These are phyloP conservation scores for Theobroma cacao DNA, from an alignment of 345 rosid species.

Conservation along the genomic window DNA sequence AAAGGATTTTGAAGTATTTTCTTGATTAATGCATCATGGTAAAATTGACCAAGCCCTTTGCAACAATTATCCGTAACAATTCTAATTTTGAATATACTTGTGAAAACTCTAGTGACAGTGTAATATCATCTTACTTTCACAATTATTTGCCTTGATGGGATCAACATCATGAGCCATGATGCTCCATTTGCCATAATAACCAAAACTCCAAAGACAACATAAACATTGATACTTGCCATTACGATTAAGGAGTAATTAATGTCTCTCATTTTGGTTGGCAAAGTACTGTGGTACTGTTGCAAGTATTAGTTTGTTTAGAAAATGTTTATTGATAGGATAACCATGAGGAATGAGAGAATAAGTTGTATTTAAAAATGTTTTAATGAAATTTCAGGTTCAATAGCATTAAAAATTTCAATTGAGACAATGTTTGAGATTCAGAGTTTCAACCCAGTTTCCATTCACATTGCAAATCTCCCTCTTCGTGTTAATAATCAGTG, in stretches of 20 bases:
- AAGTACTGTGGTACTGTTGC: background rate
- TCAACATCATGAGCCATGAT: background rate
- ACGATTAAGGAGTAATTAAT: background rate
- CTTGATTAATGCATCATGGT: background rate
- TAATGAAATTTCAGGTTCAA: background rate
- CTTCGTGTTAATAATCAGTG: too few species aligned
- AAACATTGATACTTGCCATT: background rate
- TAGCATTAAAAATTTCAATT: too few species aligned
- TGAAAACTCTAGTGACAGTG: background rate
- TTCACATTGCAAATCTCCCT: too few species aligned
- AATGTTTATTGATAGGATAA: too few species aligned
- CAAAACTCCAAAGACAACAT: background rate
- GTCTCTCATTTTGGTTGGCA: background rate
- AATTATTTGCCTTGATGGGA: background rate
- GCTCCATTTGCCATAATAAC: background rate
- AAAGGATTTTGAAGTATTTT: background rate
- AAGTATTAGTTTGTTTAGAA: too few species aligned
- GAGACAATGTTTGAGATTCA: too few species aligned
- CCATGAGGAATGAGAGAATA: too few species aligned
- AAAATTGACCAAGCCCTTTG: background rate
- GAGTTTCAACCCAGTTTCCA: too few species aligned
- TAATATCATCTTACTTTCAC: background rate
- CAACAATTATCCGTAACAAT: background rate
- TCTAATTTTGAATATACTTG: background rate
- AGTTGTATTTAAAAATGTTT: too few species aligned